phyloP scores from a whole-genome alignment of 371 early-diverging fungal species.

The Saksenaea oblongispora region DNA sequence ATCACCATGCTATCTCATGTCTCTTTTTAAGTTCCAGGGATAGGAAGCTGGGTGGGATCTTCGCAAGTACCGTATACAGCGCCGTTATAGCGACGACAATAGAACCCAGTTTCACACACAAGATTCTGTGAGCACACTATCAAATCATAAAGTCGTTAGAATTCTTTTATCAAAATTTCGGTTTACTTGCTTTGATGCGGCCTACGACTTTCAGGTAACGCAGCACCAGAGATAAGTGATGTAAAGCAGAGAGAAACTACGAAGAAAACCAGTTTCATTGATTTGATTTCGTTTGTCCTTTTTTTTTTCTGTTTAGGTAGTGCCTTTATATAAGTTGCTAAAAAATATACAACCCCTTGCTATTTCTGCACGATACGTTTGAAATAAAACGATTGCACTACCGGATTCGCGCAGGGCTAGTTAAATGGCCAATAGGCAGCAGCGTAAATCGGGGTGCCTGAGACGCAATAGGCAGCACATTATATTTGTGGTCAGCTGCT shows the following conservation, averaged over 20 bases:
- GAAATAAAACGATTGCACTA: conserved; percentile 3
- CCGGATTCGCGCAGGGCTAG: conserved; percentile 13
- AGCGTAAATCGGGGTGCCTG: conserved; percentile 53
- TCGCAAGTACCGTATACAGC: conserved; percentile 37
- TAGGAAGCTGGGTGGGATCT: conserved; percentile 14
- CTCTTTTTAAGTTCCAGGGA: too few relatives aligned
- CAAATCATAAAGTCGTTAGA: not conserved
- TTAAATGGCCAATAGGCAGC: conserved; percentile 55
- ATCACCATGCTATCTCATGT: too few relatives aligned
- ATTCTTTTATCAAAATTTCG: not conserved
- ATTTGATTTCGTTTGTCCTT: not conserved
- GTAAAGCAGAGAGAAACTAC: not conserved
- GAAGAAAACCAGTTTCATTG: not conserved
- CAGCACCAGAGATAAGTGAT: not conserved
- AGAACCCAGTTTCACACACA: conserved; percentile 26
- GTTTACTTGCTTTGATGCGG: conserved; percentile 19
- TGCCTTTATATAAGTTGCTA: not conserved
- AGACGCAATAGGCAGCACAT: conserved; percentile 53
- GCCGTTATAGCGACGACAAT: conserved; percentile 34
- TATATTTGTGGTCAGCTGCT: conserved; percentile 40
- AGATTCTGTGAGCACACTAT: conserved; percentile 44
- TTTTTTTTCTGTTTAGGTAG: not conserved
- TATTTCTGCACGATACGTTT: not conserved
- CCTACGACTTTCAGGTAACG: conserved; percentile 4
- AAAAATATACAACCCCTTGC: not conserved